These are phyloP conservation scores for Diaporthe citri DNA, from an alignment of 2,329 filamentous ascomycete genomes.

Conservation along the genomic window DNA sequence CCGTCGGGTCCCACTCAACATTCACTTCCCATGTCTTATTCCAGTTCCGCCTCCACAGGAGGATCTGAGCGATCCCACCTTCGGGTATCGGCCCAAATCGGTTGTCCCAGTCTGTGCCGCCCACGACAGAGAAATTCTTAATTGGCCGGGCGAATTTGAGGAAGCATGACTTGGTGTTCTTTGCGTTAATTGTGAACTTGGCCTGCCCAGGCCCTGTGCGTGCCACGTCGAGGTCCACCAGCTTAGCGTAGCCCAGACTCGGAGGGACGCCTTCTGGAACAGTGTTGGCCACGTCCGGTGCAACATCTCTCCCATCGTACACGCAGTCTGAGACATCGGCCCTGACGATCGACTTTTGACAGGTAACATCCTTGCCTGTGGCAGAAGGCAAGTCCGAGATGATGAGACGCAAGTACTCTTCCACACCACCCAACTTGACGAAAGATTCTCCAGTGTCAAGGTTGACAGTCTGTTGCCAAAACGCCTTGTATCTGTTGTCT, in stretches of 20 bases:
- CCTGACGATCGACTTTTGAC: slow-evolving; percentile 57
- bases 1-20: slow-evolving; percentile 69
- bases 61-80: slow-evolving; percentile 75
- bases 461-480: slow-evolving; percentile 85
- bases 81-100: slow-evolving; percentile 75
- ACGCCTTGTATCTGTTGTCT: slow-evolving; percentile 84
- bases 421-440: slow-evolving; percentile 77
- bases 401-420: slow-evolving; percentile 75
- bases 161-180: slow-evolving; percentile 84
- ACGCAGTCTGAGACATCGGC: slow-evolving; percentile 73
- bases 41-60: slow-evolving; percentile 88
- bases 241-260: slow-evolving; percentile 61
- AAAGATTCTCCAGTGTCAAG: slow-evolving; percentile 78
- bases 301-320: slow-evolving; percentile 72
- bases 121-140: slow-evolving; percentile 72
- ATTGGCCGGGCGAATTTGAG: slow-evolving; percentile 79
- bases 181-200: slow-evolving; percentile 74
- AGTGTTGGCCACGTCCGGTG: slow-evolving; percentile 72
- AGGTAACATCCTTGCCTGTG: slow-evolving; percentile 70
- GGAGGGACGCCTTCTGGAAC: slow-evolving; percentile 55
- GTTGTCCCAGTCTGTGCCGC: slow-evolving; percentile 68
- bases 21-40: slow-evolving; percentile 81
- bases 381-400: slow-evolving; percentile 79
- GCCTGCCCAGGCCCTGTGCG: slow-evolving; percentile 59
- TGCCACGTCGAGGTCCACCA: slow-evolving; percentile 76